phyloP scores from a whole-genome alignment of 2,329 filamentous ascomycete genomes.

The Cladosporium sp. region DNA sequence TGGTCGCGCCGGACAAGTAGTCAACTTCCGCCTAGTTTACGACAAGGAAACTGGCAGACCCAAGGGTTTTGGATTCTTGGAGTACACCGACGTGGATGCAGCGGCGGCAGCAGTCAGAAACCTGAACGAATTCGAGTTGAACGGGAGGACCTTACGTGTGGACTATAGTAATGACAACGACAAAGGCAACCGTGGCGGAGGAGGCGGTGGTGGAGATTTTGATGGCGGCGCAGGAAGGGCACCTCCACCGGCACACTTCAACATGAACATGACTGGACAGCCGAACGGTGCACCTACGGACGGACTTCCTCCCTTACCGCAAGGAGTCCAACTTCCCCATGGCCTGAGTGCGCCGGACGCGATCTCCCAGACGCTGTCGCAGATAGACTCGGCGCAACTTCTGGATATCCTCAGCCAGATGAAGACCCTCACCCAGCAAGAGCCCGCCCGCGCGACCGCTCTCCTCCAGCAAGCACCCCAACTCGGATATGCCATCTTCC shows the following conservation, averaged over 20 bases:
- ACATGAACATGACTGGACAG: constrained; percentile 29
- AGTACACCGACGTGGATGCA: constrained; percentile 88
- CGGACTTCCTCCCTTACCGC: constrained; percentile 72
- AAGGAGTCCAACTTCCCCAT: constrained; percentile 77
- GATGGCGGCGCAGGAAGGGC: constrained; percentile 28
- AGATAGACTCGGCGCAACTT: constrained; percentile 80
- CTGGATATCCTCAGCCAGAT: constrained; percentile 92
- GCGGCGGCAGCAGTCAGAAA: constrained; percentile 94
- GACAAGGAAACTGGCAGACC: constrained; percentile 92
- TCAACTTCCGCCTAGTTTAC: constrained; percentile 90
- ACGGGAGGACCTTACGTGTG: constrained; percentile 89
- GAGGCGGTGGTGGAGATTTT: constrained; percentile 14
- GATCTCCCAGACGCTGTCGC: constrained; percentile 85
- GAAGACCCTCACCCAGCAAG: constrained; percentile 79
- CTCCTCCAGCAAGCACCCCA: constrained; percentile 86
- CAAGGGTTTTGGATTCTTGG: constrained; percentile 95
- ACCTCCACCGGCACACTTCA: constrained; percentile 42
- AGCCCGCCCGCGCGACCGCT: constrained; percentile 79
- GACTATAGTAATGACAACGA: constrained; percentile 94
- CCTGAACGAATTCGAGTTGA: constrained; percentile 90
- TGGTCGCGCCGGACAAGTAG: constrained; percentile 80
- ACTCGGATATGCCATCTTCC: constrained; percentile 91
- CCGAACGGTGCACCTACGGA: constrained; percentile 24
- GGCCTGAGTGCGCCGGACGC: constrained; percentile 83
- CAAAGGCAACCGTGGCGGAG: constrained; percentile 24